Evolutionary conservation across 352 stramenopile genomes (phyloP).

Genomic region (Phytophthora pinifolia): DNA sequence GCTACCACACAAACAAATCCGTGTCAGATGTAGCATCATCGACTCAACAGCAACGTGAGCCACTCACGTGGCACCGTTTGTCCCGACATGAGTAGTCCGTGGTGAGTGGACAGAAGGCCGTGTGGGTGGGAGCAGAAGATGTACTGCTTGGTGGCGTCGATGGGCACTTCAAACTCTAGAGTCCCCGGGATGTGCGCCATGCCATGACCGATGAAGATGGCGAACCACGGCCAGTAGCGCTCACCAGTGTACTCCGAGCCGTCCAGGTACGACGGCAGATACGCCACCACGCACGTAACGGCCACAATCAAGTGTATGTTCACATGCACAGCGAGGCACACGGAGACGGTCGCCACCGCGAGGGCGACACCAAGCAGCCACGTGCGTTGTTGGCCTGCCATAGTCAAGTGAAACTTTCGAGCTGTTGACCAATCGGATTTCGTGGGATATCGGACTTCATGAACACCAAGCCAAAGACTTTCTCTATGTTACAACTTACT

Average conservation of each 20-base stretch:
- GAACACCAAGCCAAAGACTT: neutral
- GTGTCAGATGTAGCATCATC: neutral
- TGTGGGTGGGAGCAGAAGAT: conserved; percentile 84
- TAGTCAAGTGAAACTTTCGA: conserved; percentile 12
- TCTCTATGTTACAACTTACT: neutral
- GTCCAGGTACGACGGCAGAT: conserved; percentile 63
- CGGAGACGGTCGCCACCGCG: conserved; percentile 28
- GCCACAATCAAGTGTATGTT: conserved; percentile 20
- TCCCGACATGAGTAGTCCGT: conserved; percentile 63
- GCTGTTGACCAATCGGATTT: neutral
- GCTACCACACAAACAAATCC: conserved; percentile 27
- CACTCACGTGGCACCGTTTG: conserved; percentile 54
- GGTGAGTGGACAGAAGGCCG: conserved; percentile 67
- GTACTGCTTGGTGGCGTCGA: conserved; percentile 67
- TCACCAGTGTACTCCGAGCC: conserved; percentile 57
- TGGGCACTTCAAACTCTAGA: conserved; percentile 67
- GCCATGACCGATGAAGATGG: conserved; percentile 32
- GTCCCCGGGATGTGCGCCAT: conserved; percentile 49
- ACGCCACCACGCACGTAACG: conserved; percentile 32
- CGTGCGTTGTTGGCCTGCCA: conserved; percentile 18
- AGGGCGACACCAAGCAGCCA: conserved; percentile 39
- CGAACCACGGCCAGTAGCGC: conserved; percentile 60
- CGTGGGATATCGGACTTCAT: neutral
- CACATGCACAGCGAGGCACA: conserved; percentile 32
- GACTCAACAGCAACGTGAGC: neutral